phyloP scores from a whole-genome alignment of 352 stramenopile species.

The Globisporangium radiosum region DNA sequence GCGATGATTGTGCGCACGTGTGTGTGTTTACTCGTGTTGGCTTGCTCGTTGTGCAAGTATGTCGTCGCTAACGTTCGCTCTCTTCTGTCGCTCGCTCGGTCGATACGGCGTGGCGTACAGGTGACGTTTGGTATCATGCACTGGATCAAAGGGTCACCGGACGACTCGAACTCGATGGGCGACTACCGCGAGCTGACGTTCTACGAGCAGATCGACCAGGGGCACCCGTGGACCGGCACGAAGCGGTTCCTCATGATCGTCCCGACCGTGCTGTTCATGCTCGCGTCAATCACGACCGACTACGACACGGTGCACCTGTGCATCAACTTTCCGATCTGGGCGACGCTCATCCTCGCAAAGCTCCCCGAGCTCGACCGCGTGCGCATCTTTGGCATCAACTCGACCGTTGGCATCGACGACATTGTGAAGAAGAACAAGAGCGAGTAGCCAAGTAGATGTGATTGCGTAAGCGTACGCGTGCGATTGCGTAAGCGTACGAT shows the following conservation, averaged over 20 bases:
- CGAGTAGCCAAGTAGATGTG: too few species aligned
- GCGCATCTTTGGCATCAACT: conserved; percentile 95
- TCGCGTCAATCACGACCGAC: conserved; percentile 80
- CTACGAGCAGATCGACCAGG: conserved; percentile 95
- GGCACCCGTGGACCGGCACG: conserved; percentile 85
- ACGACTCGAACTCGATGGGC: conserved; percentile 87
- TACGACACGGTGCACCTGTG: conserved; percentile 84
- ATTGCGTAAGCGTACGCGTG: too few species aligned
- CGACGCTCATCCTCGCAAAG: conserved; percentile 89
- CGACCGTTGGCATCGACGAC: conserved; percentile 93
- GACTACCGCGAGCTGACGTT: conserved; percentile 93
- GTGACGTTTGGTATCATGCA: conserved; percentile 92
- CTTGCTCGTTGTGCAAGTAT: conserved; percentile 4
- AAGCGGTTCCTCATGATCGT: conserved; percentile 95
- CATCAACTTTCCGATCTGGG: conserved; percentile 91
- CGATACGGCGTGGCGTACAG: conserved; percentile 17
- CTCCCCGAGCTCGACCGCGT: conserved; percentile 92
- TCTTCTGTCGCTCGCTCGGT: background rate
- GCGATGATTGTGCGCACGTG: background rate
- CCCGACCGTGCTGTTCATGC: conserved; percentile 87
- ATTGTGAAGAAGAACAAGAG: conserved; percentile 41
- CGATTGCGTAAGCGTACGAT: too few species aligned
- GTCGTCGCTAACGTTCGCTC: background rate
- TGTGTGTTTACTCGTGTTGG: background rate
- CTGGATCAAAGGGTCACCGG: conserved; percentile 93